Evolutionary conservation across 371 early-diverging fungal genomes (phyloP).

Genomic region (Capniomyces stellatus): DNA sequence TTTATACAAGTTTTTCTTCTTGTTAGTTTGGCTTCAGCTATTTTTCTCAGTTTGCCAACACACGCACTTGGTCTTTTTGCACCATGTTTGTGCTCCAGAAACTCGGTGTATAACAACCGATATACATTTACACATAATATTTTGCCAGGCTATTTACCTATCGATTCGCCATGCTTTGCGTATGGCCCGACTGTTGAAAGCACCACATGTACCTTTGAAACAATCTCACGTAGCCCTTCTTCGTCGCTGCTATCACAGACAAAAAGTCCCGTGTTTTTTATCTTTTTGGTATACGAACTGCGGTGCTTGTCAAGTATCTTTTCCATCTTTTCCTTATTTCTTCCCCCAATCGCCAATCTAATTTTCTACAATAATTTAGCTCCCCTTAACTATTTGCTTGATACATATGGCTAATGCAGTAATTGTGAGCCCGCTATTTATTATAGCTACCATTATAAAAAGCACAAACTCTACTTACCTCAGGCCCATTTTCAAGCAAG

Average conservation of each 20-base stretch:
- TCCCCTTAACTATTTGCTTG: too few relatives aligned
- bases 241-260: constrained; percentile 38
- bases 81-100: too few relatives aligned
- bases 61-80: too few relatives aligned
- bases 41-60: not conserved
- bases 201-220: constrained; percentile 47
- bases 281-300: constrained; percentile 6
- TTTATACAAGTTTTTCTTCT: not conserved
- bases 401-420: too few relatives aligned
- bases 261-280: constrained; percentile 26
- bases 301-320: constrained; percentile 23
- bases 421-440: too few relatives aligned
- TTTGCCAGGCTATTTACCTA: not conserved
- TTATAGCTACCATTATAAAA: too few relatives aligned
- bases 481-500: constrained; percentile 21
- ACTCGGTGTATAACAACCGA: too few relatives aligned
- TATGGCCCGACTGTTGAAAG: constrained; percentile 68
- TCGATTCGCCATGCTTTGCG: constrained; percentile 11
- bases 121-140: too few relatives aligned
- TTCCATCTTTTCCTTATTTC: constrained; percentile 39
- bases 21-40: not conserved
- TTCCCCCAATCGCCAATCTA: constrained; percentile 62
- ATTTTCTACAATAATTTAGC: too few relatives aligned
- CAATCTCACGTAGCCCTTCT: constrained; percentile 34
- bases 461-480: constrained; percentile 24